A percentile compares a stretch with the other conserved stretches of the same genome.
These are phyloP conservation scores for Penicillium crustosum DNA, from an alignment of 2,329 filamentous ascomycete genomes.

Conservation along the genomic window DNA sequence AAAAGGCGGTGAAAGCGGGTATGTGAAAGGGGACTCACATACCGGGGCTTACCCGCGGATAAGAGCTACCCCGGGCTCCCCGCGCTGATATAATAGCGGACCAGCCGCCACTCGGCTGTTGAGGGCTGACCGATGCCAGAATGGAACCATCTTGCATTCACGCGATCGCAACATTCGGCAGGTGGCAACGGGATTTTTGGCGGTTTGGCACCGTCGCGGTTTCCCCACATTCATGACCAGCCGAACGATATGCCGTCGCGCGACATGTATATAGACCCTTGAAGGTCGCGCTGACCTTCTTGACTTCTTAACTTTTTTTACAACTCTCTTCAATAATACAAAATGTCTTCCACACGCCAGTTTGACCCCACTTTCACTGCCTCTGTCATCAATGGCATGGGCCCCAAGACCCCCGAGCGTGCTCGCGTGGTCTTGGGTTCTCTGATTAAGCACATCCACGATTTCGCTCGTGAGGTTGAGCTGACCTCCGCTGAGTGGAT, in stretches of 20 bases:
- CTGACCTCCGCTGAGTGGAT: slow-evolving; percentile 77
- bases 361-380: slow-evolving; percentile 73
- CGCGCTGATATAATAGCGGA: slow-evolving; percentile 5
- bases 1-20: background rate
- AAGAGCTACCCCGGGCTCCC: slow-evolving; percentile 12
- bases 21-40: background rate
- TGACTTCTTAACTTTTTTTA: background rate
- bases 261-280: slow-evolving; percentile 21
- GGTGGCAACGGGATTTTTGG: slow-evolving; percentile 8
- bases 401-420: slow-evolving; percentile 65
- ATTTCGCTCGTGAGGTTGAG: slow-evolving; percentile 75
- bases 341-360: slow-evolving; percentile 24
- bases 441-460: slow-evolving; percentile 71
- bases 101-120: slow-evolving; percentile 11
- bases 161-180: slow-evolving; percentile 9
- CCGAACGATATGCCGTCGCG: slow-evolving; percentile 27
- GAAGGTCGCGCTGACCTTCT: slow-evolving; percentile 4
- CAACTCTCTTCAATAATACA: slow-evolving; percentile 5
- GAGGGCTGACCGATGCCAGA: slow-evolving; percentile 4
- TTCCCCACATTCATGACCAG: slow-evolving; percentile 36
- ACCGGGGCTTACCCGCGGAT: slow-evolving; percentile 11
- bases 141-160: slow-evolving; percentile 1
- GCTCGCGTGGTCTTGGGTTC: slow-evolving; percentile 63
- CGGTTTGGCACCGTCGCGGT: background rate
- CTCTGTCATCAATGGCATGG: slow-evolving; percentile 71